phyloP scores from a whole-genome alignment of 2,329 filamentous ascomycete genomes.

The Paecilomyces formosus region DNA sequence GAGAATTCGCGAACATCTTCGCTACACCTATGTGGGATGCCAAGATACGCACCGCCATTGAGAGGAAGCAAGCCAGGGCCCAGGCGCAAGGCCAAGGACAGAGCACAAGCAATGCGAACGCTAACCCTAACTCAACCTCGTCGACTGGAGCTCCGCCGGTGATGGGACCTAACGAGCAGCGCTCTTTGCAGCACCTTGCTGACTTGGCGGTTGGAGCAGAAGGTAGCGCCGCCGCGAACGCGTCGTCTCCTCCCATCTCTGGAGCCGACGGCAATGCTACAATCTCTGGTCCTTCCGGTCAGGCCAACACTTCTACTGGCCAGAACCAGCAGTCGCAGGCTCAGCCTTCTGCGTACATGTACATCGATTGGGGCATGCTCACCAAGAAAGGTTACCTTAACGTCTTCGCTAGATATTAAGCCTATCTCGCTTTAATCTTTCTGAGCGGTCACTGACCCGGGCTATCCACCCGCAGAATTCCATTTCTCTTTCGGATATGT shows the following conservation, averaged over 20 bases:
- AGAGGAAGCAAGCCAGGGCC: slow-evolving; percentile 27
- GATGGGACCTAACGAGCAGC: slow-evolving; percentile 36
- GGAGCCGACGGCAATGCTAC: slow-evolving; percentile 17
- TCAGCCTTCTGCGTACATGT: slow-evolving; percentile 5
- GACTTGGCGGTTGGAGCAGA: slow-evolving; percentile 38
- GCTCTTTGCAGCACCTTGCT: slow-evolving; percentile 36
- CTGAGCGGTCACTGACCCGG: not conserved
- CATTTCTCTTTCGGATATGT: not conserved
- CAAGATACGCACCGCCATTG: slow-evolving; percentile 33
- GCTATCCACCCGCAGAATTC: not conserved
- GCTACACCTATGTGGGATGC: slow-evolving; percentile 32
- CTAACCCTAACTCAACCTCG: not conserved
- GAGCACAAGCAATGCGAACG: slow-evolving; percentile 1
- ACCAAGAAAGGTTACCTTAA: slow-evolving; percentile 36
- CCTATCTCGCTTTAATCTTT: not conserved
- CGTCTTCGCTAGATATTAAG: slow-evolving; percentile 17
- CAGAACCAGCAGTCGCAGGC: slow-evolving; percentile 15
- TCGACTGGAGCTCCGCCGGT: slow-evolving; percentile 20
- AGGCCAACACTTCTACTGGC: slow-evolving; percentile 3
- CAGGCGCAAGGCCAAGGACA: slow-evolving; percentile 17
- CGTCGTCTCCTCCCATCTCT: slow-evolving; percentile 15
- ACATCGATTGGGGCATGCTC: slow-evolving; percentile 34
- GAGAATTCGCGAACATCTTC: slow-evolving; percentile 33
- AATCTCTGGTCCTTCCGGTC: slow-evolving; percentile 17
- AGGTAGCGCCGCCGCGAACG: slow-evolving; percentile 22